Base-by-base conservation (phyloP, 2,329 filamentous ascomycete species). In the Penicillium sp. region DNA sequence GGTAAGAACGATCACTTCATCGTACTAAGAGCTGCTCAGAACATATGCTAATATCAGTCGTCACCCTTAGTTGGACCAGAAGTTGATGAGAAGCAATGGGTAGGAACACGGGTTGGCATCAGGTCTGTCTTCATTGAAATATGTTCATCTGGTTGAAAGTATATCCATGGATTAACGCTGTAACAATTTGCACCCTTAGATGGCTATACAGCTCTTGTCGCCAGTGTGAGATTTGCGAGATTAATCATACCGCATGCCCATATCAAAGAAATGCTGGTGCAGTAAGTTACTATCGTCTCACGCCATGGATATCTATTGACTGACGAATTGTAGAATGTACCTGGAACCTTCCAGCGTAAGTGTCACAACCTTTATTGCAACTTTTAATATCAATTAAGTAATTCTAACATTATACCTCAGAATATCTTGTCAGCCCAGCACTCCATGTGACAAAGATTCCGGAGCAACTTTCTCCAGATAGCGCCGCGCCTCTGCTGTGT, bases 201-300 rank as follows among this genome's bases (percentile, higher is more conserved):
- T 74, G 72, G 72, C 63, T 71, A 7, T 73, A 71, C 44, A 73
- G 70, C 50, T 70, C 71, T 34, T 74, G 72, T 42, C 55, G 71
- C 16, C 54, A 64, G n/a, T 74, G 72, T 42, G 71, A 73, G 45
- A 72, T 74, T 23, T 74, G 72, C 40, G 67, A 65, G 1, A 60
- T 71, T 27, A 72, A 74, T 34, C 67, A 72, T 55, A 74, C 70
- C 1, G 70, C 70, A 13, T 74, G 72, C 60, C 72, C 71, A 0
- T 64, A 67, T 42, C 72, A 74, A 57, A 69, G 66, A 47, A 74
- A 74, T 50, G 69, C 72, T 3, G 71, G 72, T 34, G 69, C 69
- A 18, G 69, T 71, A 65, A 18, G 68, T 63, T 26, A 10, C 35
- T 0, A 18, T 26, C 8, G 26, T 36, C 53, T 60, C 13, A 6